Evolutionary conservation across 1,284 basidiomycete species (phyloP).

Genomic region (Mycena citricolor): DNA sequence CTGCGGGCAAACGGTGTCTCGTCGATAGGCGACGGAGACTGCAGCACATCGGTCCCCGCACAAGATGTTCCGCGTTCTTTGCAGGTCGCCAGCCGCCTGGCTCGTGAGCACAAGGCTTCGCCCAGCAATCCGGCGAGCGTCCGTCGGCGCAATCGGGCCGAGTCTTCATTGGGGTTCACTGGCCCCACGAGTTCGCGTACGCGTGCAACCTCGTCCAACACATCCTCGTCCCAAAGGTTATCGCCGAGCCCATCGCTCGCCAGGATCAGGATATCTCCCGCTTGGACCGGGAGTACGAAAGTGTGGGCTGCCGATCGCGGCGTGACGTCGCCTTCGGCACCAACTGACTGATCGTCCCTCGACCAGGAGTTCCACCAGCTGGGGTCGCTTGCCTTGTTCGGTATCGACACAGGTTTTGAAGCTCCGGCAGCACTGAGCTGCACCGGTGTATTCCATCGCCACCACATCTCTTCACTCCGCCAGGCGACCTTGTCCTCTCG

Average conservation of each 20-base stretch:
- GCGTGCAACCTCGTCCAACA: constrained; percentile 82
- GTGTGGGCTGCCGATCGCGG: constrained; percentile 65
- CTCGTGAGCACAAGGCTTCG: constrained; percentile 72
- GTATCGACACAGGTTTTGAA: no score
- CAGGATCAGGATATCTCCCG: constrained; percentile 88
- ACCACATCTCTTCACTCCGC: constrained; percentile 94
- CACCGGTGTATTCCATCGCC: constrained; percentile 38
- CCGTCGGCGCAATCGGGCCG: constrained; percentile 41
- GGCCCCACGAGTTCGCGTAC: constrained; percentile 37
- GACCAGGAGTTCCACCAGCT: neutral
- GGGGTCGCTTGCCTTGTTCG: no score
- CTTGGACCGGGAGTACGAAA: constrained; percentile 74
- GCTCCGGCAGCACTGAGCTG: constrained; percentile 89
- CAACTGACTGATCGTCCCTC: neutral
- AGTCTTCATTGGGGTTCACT: constrained; percentile 5
- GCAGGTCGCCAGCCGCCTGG: constrained; percentile 58
- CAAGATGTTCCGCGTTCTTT: constrained; percentile 21
- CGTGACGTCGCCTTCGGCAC: constrained; percentile 25
- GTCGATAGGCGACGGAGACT: constrained; percentile 26
- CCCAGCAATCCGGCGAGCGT: constrained; percentile 66
- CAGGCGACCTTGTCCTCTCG: constrained; percentile 79
- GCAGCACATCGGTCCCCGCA: constrained; percentile 6
- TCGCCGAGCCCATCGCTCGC: constrained; percentile 91
- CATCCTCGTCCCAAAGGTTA: constrained; percentile 94
- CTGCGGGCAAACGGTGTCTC: constrained; percentile 71